Evolutionary conservation across 2,329 filamentous ascomycete species (phyloP).

Genomic region (Colletotrichum simmondsii): DNA sequence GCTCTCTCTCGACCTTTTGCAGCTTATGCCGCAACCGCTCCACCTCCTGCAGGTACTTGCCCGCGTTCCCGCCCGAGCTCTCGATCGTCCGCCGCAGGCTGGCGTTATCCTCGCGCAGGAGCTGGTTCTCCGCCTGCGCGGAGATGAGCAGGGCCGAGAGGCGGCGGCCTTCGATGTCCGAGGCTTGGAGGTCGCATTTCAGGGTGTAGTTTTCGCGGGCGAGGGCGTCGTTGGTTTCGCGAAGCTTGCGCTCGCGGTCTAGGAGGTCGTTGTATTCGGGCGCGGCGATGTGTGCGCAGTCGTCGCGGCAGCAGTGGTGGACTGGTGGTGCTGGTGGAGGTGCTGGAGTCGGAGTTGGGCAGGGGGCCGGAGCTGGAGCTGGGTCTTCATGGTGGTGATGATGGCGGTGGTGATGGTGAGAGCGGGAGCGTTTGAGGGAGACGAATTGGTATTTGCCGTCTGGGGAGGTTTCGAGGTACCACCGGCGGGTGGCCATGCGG

Average conservation of each 20-base stretch:
- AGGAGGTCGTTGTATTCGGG: slow-evolving; percentile 51
- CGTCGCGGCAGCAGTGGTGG: slow-evolving; percentile 39
- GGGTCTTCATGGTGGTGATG: slow-evolving; percentile 36
- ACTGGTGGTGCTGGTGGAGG: slow-evolving; percentile 39
- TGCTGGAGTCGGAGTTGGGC: slow-evolving; percentile 42
- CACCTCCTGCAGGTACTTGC: slow-evolving; percentile 44
- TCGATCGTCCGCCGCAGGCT: slow-evolving; percentile 51
- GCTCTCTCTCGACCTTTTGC: slow-evolving; percentile 49
- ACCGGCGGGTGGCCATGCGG: slow-evolving; percentile 47
- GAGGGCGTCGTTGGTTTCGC: slow-evolving; percentile 48
- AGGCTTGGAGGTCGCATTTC: slow-evolving; percentile 47
- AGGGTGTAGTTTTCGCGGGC: slow-evolving; percentile 44
- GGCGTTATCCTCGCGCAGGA: slow-evolving; percentile 51
- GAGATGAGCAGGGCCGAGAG: slow-evolving; percentile 47
- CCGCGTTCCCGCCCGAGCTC: slow-evolving; percentile 42
- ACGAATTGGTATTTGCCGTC: slow-evolving; percentile 50
- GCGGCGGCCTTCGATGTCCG: slow-evolving; percentile 48
- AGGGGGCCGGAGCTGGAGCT: slow-evolving; percentile 41
- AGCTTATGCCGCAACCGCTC: slow-evolving; percentile 47
- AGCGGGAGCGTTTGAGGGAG: slow-evolving; percentile 51
- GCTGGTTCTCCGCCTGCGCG: slow-evolving; percentile 49
- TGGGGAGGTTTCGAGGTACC: slow-evolving; percentile 48
- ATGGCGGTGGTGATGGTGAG: slow-evolving; percentile 44
- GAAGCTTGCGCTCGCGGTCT: slow-evolving; percentile 48
- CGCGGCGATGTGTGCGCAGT: slow-evolving; percentile 48